These are phyloP conservation scores for Apiotrichum sp. DNA, from an alignment of 1,284 basidiomycete species.

Conservation along the genomic window DNA sequence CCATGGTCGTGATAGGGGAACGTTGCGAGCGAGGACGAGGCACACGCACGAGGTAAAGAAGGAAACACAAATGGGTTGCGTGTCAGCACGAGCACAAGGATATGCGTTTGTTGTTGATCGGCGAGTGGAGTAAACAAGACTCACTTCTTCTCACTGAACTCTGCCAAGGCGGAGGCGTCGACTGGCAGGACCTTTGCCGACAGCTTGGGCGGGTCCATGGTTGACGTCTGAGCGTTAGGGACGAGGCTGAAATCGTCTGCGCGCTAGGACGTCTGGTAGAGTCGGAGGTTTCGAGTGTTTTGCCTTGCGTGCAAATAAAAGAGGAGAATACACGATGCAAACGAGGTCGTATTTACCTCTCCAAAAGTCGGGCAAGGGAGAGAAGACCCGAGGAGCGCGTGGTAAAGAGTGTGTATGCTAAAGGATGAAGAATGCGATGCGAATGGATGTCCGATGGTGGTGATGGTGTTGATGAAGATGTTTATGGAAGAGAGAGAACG, in stretches of 20 bases:
- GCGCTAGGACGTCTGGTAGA: background rate
- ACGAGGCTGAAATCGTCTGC: background rate
- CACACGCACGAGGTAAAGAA: background rate
- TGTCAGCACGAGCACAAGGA: background rate
- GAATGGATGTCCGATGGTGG: too few species aligned
- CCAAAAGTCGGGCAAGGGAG: too few species aligned
- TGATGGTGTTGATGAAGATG: too few species aligned
- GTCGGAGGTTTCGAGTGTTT: background rate
- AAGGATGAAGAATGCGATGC: too few species aligned
- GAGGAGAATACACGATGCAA: too few species aligned
- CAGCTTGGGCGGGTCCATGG: slow-evolving; percentile 37
- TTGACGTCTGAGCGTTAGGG: slow-evolving; percentile 10
- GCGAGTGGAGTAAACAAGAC: slow-evolving; percentile 12
- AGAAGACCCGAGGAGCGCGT: too few species aligned
- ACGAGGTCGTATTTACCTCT: too few species aligned
- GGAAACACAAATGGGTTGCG: background rate
- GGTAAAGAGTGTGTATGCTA: too few species aligned
- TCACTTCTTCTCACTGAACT: slow-evolving; percentile 88
- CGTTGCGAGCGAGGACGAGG: background rate
- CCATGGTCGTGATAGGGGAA: background rate
- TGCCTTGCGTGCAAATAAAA: background rate
- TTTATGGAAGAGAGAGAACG: too few species aligned
- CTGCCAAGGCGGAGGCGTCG: slow-evolving; percentile 76
- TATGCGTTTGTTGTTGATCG: background rate
- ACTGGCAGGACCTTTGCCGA: slow-evolving; percentile 35